A percentile compares a stretch with the other conserved stretches of the same genome.
These are phyloP conservation scores for Diutina mesorugosa DNA, from an alignment of 1,139 yeast genomes.

Conservation along the genomic window DNA sequence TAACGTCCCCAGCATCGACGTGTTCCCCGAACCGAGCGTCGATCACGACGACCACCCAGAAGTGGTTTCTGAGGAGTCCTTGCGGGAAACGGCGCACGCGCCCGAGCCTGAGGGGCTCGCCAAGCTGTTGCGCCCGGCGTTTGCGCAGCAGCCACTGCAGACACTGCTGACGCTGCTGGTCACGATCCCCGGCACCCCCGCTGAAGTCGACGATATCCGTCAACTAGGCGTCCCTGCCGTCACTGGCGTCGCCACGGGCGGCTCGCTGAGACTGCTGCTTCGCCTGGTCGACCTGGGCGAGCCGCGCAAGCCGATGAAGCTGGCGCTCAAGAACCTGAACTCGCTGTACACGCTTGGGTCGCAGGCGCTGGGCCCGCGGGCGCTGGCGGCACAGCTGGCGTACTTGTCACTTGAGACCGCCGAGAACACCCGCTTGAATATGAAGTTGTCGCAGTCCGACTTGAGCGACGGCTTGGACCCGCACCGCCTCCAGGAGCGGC, in stretches of 20 bases:
- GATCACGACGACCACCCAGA: neutral
- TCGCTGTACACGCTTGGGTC: neutral
- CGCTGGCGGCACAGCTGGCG: conserved; percentile 43
- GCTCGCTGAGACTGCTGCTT: neutral
- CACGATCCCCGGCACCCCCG: neutral
- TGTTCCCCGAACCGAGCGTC: neutral
- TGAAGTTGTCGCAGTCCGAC: conserved; percentile 29
- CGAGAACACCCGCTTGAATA: conserved; percentile 62
- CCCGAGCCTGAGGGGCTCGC: conserved; percentile 1
- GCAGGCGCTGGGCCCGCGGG: neutral
- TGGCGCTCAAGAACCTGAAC: conserved; percentile 1
- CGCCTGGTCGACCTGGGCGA: neutral
- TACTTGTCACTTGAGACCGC: conserved; percentile 63
- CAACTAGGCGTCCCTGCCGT: neutral
- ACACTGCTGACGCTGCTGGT: neutral
- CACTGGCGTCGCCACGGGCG: neutral
- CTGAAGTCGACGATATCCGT: neutral
- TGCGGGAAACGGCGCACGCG: neutral
- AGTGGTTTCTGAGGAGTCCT: neutral
- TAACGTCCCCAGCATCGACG: neutral
- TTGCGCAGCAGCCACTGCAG: neutral
- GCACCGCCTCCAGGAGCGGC: neutral
- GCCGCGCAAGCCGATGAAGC: conserved; percentile 1
- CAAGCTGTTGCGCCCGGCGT: neutral
- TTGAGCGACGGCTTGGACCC: neutral